phyloP scores from a whole-genome alignment of 192 early-diverging fungal genomes.

The Mortierella hygrophila region DNA sequence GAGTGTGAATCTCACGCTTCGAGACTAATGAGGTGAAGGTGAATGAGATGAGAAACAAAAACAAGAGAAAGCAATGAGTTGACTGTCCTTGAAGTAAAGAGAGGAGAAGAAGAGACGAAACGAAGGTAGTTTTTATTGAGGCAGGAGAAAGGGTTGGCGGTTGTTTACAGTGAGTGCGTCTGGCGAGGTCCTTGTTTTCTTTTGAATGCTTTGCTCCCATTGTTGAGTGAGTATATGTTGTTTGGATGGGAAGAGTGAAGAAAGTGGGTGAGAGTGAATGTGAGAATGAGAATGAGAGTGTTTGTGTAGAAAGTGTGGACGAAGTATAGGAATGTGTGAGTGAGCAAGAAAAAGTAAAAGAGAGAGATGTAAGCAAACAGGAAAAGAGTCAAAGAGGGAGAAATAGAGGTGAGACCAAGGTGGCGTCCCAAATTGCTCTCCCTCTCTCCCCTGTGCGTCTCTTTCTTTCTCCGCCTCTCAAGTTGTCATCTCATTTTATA shows the following conservation, averaged over 20 bases:
- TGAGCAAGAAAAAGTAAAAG: not conserved
- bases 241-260: not conserved
- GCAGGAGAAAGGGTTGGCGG: not conserved
- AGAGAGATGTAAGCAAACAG: not conserved
- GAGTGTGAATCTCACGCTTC: slow-evolving; percentile 60
- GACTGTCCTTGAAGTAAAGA: not conserved
- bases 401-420: too few species aligned
- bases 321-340: not conserved
- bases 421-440: too few species aligned
- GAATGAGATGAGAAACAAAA: not conserved
- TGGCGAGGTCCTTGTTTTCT: slow-evolving; percentile 63
- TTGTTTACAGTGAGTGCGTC: slow-evolving; percentile 62
- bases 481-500: too few species aligned
- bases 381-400: not conserved
- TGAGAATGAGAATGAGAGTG: not conserved
- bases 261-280: not conserved
- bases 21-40: slow-evolving; percentile 49
- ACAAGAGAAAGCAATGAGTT: not conserved
- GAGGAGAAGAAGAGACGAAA: not conserved
- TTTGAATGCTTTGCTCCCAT: slow-evolving; percentile 69
- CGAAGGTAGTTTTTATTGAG: not conserved
- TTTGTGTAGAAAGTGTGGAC: not conserved
- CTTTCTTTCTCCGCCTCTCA: too few species aligned
- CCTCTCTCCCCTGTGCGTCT: too few species aligned
- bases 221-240: not conserved